Evolutionary conservation across 164 flowering plant species (phyloP).

Genomic region (Aristolochia contorta): DNA sequence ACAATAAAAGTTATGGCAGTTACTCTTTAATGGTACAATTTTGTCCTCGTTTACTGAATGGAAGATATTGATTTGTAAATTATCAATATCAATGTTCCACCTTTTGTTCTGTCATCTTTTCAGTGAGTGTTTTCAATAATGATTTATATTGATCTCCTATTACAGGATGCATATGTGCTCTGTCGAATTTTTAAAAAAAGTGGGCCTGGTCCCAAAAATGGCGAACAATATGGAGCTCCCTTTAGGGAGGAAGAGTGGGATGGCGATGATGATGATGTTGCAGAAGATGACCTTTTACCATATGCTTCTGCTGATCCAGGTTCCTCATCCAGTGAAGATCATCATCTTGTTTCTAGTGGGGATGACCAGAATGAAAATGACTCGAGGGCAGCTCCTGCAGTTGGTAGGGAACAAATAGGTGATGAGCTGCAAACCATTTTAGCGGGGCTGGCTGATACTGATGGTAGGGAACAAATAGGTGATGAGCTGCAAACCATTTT

Average conservation of each 20-base stretch:
- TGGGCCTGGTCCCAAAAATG: constrained; percentile 79
- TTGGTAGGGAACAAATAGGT: constrained; percentile 1
- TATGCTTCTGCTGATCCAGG: constrained; percentile 3
- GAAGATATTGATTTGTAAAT: too few species aligned
- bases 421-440: constrained; percentile 4
- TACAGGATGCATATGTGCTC: constrained; percentile 66
- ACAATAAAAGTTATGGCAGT: too few species aligned
- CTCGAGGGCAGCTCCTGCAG: background rate
- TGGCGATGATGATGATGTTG: constrained; percentile 20
- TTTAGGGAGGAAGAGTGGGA: constrained; percentile 79
- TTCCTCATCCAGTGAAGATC: constrained; percentile 6
- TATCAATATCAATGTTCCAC: too few species aligned
- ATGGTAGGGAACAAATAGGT: constrained; percentile 6
- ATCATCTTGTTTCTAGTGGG: background rate
- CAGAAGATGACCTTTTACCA: background rate
- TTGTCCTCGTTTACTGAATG: too few species aligned
- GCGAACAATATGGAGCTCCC: constrained; percentile 83
- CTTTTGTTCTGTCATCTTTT: too few species aligned
- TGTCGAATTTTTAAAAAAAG: constrained; percentile 61
- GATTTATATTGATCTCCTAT: background rate
- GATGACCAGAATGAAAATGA: background rate
- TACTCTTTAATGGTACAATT: too few species aligned
- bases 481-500: constrained; percentile 4
- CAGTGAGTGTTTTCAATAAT: too few species aligned
- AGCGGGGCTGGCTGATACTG: background rate